Evolutionary conservation across 2,329 filamentous ascomycete species (phyloP), one percentile per base, ranked within the genome.

Genomic region (Cladobotryum protrusum): DNA sequence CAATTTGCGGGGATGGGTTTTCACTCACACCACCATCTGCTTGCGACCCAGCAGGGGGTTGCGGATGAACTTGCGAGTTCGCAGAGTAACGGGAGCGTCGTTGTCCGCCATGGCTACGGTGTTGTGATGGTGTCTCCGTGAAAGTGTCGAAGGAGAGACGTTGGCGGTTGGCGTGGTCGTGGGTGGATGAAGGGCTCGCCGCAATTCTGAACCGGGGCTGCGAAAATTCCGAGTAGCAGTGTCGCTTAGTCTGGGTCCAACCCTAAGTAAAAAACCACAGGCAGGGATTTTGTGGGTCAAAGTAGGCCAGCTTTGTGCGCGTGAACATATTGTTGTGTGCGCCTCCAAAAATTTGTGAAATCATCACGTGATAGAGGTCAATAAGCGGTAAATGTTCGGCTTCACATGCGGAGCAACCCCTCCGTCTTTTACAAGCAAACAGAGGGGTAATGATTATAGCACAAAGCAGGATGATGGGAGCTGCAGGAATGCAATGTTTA

Each of bases 1-100:
- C 24, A 29, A 29, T 29, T 29, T 29, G 44, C 33, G 35, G 44
- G 49, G 50, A 47, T 13, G 43, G 40, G 44, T n/a, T 41, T 39
- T 43, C 64, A 86, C 87, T 84, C 89, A 96, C 92, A 96, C 88
- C 78, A 96, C 92, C 89, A 97, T 96, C 86, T 97, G 92, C 85
- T 95, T 96, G 76, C 92, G 88, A 74, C 87, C 89, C 73, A 99
- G 86, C 72, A 99, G 89, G 75, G 93, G 89, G 86, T 99, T 99
- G 82, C 91, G 89, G 80, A 97, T 95, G 88, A 99, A 99, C 83
- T 97, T 97, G 88, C 93, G 92, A 78, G 93, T 99, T 81, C 93
- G 85, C 79, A 91, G 78, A 69, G 86, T 90, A 72, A 90, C 85
- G 71, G 85, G 77, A 67, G 76, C 75, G 72, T 89, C 85, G 70